These are phyloP conservation scores for Aspergillus bridgeri DNA, from an alignment of 495 filamentous ascomycete species.

Conservation along the genomic window DNA sequence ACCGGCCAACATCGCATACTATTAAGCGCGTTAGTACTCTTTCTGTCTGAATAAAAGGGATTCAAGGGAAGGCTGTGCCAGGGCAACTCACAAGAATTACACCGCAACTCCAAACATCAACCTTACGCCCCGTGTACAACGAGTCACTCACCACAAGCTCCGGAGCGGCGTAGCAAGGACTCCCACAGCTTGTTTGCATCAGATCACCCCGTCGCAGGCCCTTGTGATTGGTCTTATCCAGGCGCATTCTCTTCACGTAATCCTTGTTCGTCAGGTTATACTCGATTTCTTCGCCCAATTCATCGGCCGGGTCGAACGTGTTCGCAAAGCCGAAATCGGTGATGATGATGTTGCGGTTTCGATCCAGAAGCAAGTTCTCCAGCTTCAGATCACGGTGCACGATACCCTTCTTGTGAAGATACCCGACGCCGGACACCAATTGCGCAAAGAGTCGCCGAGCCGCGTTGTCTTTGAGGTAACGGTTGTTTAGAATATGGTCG, in stretches of 20 bases:
- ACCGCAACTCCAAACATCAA: slow-evolving; percentile 99
- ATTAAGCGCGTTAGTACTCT: slow-evolving; percentile 6
- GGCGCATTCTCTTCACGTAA: slow-evolving; percentile 70
- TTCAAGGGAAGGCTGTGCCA: too few species aligned
- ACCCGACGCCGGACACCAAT: slow-evolving; percentile 93
- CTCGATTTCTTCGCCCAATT: slow-evolving; percentile 86
- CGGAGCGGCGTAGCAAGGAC: slow-evolving; percentile 88
- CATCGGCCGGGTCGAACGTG: slow-evolving; percentile 86
- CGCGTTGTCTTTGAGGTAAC: slow-evolving; percentile 89
- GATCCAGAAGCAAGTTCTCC: slow-evolving; percentile 92
- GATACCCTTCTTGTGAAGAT: slow-evolving; percentile 98
- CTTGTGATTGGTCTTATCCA: slow-evolving; percentile 83
- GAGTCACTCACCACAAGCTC: slow-evolving; percentile 98
- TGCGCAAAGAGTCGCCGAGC: slow-evolving; percentile 93
- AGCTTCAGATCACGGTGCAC: slow-evolving; percentile 97
- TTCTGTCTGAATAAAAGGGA: neutral
- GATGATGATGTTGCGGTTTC: slow-evolving; percentile 98
- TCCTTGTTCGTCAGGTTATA: slow-evolving; percentile 79
- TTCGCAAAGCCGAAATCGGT: slow-evolving; percentile 99
- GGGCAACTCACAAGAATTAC: slow-evolving; percentile 83
- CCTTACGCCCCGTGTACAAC: slow-evolving; percentile 93
- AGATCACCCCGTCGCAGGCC: slow-evolving; percentile 67
- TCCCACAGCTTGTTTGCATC: slow-evolving; percentile 58
- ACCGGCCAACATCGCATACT: slow-evolving; percentile 99
- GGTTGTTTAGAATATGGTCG: slow-evolving; percentile 95